Conservation (phyloP, 2,329 filamentous ascomycete species). For the Botryotinia globosa region DNA sequence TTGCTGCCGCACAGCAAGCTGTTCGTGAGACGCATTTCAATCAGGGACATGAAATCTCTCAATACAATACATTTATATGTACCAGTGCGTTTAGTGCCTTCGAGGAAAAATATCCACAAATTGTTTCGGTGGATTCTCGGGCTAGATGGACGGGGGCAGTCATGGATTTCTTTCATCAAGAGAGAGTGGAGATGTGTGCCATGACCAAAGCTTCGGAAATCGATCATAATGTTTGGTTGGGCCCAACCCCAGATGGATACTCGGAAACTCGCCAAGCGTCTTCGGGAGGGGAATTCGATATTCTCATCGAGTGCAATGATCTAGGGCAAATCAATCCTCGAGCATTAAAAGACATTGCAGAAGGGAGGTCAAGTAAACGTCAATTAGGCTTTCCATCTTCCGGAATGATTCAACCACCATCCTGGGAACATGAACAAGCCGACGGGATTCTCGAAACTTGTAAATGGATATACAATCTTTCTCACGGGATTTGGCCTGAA, state of each 20-base stretch:
- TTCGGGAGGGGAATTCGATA: slow-evolving; percentile 63
- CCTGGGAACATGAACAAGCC: slow-evolving; percentile 77
- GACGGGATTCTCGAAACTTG: slow-evolving; percentile 84
- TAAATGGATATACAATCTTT: slow-evolving; percentile 81
- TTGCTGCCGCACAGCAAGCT: slow-evolving; percentile 72
- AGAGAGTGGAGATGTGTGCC: slow-evolving; percentile 85
- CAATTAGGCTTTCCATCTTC: slow-evolving; percentile 79
- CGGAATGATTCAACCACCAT: slow-evolving; percentile 83
- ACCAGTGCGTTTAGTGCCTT: slow-evolving; percentile 65
- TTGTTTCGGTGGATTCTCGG: slow-evolving; percentile 72
- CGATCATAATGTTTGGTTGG: slow-evolving; percentile 83
- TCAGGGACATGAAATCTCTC: slow-evolving; percentile 53
- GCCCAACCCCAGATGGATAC: slow-evolving; percentile 71
- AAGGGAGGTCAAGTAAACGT: slow-evolving; percentile 45
- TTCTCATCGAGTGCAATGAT: slow-evolving; percentile 88
- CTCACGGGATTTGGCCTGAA: slow-evolving; percentile 21
- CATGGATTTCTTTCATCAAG: slow-evolving; percentile 85
- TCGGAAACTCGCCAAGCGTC: slow-evolving; percentile 42
- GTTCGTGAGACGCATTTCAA: slow-evolving; percentile 67
- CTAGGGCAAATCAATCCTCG: slow-evolving; percentile 71
- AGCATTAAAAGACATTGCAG: slow-evolving; percentile 61
- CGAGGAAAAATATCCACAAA: slow-evolving; percentile 63
- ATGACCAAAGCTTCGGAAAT: slow-evolving; percentile 93
- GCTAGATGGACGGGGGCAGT: slow-evolving; percentile 73
- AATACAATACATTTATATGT: slow-evolving; percentile 83